These are phyloP conservation scores for Rubia balearica DNA, from an alignment of 305 asterid species.

Conservation along the genomic window DNA sequence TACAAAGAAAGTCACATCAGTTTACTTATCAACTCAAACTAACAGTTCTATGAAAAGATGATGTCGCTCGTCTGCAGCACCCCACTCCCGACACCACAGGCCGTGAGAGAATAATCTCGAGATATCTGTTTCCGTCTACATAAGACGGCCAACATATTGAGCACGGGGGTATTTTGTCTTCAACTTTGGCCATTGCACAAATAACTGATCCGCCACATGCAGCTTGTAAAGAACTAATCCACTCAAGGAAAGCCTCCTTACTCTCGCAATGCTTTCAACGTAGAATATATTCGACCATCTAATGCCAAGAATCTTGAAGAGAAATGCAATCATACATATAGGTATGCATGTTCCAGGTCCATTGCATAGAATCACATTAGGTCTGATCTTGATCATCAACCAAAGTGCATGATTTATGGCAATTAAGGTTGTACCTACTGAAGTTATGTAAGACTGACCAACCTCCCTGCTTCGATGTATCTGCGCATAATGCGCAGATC, in stretches of 20 bases:
- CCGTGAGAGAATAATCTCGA: not conserved
- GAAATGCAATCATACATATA: conserved; percentile 58
- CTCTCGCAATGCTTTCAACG: conserved; percentile 94
- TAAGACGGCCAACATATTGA: conserved; percentile 36
- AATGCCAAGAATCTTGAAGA: conserved; percentile 68
- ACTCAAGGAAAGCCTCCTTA: conserved; percentile 73
- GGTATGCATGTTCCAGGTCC: conserved; percentile 97
- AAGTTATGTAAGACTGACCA: conserved; percentile 81
- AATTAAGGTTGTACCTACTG: conserved; percentile 70
- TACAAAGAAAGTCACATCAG: not conserved
- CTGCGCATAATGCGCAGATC: conserved; percentile 53
- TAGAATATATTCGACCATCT: conserved; percentile 86
- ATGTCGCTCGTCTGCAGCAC: not conserved
- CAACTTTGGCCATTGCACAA: conserved; percentile 89
- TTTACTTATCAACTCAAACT: not conserved
- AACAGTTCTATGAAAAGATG: not conserved
- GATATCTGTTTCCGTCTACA: not conserved
- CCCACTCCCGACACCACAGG: not conserved
- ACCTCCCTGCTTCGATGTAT: conserved; percentile 87
- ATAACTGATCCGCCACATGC: conserved; percentile 72
- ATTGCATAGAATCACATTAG: conserved; percentile 89
- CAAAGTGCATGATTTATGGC: conserved; percentile 71
- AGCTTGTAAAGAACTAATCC: conserved; percentile 74
- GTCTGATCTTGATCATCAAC: conserved; percentile 84
- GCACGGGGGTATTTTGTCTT: conserved; percentile 70